phyloP scores from a whole-genome alignment of 129 eudicot species.

The Flaveria sonorensis region DNA sequence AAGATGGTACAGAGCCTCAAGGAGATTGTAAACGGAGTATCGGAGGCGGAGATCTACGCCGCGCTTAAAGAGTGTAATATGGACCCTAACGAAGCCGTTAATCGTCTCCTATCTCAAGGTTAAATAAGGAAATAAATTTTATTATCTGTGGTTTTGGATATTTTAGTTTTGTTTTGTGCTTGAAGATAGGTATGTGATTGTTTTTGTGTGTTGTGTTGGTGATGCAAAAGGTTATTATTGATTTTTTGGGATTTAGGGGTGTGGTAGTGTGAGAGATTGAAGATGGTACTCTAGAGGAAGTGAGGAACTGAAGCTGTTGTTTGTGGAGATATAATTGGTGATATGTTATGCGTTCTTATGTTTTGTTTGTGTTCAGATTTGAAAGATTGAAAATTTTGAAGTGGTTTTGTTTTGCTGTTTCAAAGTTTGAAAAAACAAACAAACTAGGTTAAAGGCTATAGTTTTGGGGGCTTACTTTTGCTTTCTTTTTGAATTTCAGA shows the following conservation, averaged over 20 bases:
- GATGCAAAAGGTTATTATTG: neutral
- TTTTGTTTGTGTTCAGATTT: constrained; percentile 14
- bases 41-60: constrained; percentile 82
- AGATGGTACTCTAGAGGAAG: neutral
- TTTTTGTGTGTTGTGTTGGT: constrained; percentile 3
- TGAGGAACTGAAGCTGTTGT: neutral
- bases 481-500: neutral
- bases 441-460: constrained; percentile 7
- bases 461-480: neutral
- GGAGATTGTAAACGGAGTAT: constrained; percentile 73
- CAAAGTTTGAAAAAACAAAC: neutral
- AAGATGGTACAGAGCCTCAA: constrained; percentile 77
- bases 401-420: constrained; percentile 19
- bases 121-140: neutral
- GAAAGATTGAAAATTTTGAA: constrained; percentile 3
- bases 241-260: constrained; percentile 19
- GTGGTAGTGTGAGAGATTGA: neutral
- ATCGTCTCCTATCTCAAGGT: constrained; percentile 86
- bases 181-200: too few relatives aligned
- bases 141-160: neutral
- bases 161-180: neutral
- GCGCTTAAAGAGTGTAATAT: constrained; percentile 81
- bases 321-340: neutral
- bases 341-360: neutral
- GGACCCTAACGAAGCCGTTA: constrained; percentile 91